Evolutionary conservation across 495 filamentous ascomycete species (phyloP).

Genomic region (Hypoxylon fuscum): DNA sequence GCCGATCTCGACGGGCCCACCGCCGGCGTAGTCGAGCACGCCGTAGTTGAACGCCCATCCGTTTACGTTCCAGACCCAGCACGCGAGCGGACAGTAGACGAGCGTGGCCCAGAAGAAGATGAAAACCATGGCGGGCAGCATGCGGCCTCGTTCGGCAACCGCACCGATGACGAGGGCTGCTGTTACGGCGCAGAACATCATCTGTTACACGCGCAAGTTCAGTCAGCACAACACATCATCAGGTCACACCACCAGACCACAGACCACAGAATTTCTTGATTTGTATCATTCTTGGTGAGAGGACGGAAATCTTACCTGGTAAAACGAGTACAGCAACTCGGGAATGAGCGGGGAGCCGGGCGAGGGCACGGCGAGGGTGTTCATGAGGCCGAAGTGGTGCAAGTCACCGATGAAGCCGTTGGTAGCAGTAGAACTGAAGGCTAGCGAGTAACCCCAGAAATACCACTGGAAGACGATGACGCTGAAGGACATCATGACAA

Average conservation of each 20-base stretch:
- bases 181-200: constrained; percentile 96
- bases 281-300: no score
- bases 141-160: constrained; percentile 90
- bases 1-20: constrained; percentile 96
- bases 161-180: constrained; percentile 93
- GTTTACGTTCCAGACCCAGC: constrained; percentile 94
- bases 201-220: constrained; percentile 57
- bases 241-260: not conserved
- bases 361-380: constrained; percentile 78
- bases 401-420: constrained; percentile 86
- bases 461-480: constrained; percentile 98
- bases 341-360: constrained; percentile 84
- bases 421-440: constrained; percentile 84
- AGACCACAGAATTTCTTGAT: no score
- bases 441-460: constrained; percentile 97
- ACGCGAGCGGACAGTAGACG: constrained; percentile 95
- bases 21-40: constrained; percentile 95
- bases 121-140: constrained; percentile 96
- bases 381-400: constrained; percentile 82
- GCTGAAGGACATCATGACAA: constrained; percentile 89
- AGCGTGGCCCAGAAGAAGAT: constrained; percentile 95
- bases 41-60: constrained; percentile 94
- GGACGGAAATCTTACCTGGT: constrained; percentile 78
- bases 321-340: constrained; percentile 93
- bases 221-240: constrained; percentile 20